Evolutionary conservation across 208 protist genomes (phyloP).

Genomic region (Trypanosoma grayi): DNA sequence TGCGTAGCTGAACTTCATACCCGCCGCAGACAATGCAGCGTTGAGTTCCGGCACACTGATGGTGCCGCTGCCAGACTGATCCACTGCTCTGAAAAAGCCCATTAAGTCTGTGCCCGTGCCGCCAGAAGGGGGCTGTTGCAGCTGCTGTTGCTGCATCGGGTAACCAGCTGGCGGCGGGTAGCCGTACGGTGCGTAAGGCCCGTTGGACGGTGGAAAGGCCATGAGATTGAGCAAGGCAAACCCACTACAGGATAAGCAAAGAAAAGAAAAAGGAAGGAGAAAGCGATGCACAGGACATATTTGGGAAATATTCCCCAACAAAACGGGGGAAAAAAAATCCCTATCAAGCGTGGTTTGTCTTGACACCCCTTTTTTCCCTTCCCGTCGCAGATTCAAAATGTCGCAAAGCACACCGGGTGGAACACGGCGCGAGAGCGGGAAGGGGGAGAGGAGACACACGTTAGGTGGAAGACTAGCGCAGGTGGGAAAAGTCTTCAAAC

Average conservation of each 20-base stretch:
- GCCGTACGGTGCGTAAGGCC: no score
- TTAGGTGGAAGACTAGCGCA: slow-evolving; percentile 33
- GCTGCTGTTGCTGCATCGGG: background rate
- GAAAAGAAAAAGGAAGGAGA: slow-evolving; percentile 3
- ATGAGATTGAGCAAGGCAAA: no score
- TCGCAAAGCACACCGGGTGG: no score
- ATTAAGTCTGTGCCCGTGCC: slow-evolving; percentile 39
- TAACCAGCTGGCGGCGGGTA: background rate
- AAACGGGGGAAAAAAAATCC: no score
- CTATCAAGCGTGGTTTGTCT: no score
- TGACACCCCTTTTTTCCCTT: no score
- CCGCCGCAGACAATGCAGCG: slow-evolving; percentile 54
- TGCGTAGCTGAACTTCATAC: slow-evolving; percentile 57
- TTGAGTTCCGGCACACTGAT: slow-evolving; percentile 81
- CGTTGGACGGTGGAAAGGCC: no score
- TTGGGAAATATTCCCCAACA: slow-evolving; percentile 2
- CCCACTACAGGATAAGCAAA: no score
- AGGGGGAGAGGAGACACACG: no score
- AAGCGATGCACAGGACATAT: background rate
- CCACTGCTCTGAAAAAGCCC: slow-evolving; percentile 78
- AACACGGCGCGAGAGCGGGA: no score
- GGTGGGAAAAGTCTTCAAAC: slow-evolving; percentile 90
- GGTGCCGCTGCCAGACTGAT: slow-evolving; percentile 59
- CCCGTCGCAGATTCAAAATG: no score
- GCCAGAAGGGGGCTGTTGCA: background rate